phyloP scores from a whole-genome alignment of 176 grass and related monocot species.

The Guadua angustifolia region DNA sequence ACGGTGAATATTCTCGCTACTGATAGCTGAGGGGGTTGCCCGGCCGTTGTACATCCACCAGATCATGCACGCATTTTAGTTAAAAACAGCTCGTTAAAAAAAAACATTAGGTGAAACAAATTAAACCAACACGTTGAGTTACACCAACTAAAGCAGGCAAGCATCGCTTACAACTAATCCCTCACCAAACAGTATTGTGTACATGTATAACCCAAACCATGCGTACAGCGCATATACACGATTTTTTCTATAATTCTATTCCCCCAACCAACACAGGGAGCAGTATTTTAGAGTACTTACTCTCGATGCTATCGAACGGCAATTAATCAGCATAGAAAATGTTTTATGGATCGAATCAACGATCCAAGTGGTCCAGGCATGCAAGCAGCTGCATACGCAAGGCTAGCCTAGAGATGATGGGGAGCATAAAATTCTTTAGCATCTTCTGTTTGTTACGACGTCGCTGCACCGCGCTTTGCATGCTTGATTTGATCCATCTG shows the following conservation, averaged over 20 bases:
- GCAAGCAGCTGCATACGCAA: background rate
- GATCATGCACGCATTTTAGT: background rate
- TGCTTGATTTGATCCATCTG: background rate
- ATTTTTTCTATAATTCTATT: background rate
- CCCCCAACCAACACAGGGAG: too few relatives aligned
- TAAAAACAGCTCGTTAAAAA: background rate
- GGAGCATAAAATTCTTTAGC: background rate
- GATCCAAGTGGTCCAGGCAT: background rate
- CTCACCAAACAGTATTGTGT: background rate
- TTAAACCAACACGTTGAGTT: background rate
- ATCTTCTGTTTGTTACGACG: constrained; percentile 26
- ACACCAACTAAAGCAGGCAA: background rate
- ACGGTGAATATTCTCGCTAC: too few relatives aligned
- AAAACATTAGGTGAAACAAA: background rate
- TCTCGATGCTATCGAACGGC: background rate
- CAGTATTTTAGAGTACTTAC: too few relatives aligned
- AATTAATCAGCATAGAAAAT: background rate
- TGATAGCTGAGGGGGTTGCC: too few relatives aligned
- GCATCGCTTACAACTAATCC: constrained; percentile 1
- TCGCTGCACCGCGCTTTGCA: background rate
- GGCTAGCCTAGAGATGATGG: background rate
- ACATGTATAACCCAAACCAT: background rate
- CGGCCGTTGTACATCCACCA: too few relatives aligned
- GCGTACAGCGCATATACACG: background rate
- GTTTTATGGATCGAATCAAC: background rate